Evolutionary conservation across 1,139 yeast genomes (phyloP), one percentile per base, ranked within the genome.

Genomic region (Trichomonascaceae sp.): DNA sequence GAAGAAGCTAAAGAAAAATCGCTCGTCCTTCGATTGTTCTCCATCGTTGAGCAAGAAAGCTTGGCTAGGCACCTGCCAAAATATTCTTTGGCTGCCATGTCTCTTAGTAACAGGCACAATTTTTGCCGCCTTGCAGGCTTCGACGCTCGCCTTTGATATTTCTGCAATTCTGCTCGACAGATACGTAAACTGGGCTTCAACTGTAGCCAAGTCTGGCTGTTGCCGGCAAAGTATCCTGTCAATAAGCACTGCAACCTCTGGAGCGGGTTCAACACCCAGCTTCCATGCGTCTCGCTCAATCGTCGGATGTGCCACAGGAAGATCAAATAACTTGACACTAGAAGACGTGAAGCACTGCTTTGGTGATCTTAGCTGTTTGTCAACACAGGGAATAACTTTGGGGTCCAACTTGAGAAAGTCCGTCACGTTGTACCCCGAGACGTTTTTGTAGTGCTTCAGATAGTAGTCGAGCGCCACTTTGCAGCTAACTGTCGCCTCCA

Each of bases 91-190:
- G 33, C 5, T 30, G 35, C 16, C 29, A 16, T 27, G 36, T 13
- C 3, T 17, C 15, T n/a, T n/a, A n/a, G n/a, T n/a, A 4, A 53
- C 38, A 0, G 64, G 64, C 11, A 60, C 50, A 26, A 59, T 49
- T 9, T 38, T 34, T 5, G 43, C 29, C 13, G 35, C 35, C 16
- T 34, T 33, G 22, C 54, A 42, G 14, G 16, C 30, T 2, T 37
- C 38, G 5, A 47, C 35, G 27, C 52, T 56, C 1, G 18, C 33
- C 4, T 33, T 33, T 2, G 43, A 23, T 11, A 59, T 11, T 9
- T 50, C 47, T 1, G 43, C 39, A 4, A 47, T 33, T 3, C 45
- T 31, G 5, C 39, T 37, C 3, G 64, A 50, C 35, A 61, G 36
- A 36, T 50, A 59, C 2, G 46, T 35, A 38, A 60, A 60, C 37